A percentile compares a stretch with the other conserved stretches of the same genome.
Evolutionary conservation across 2,329 filamentous ascomycete species (phyloP).

Genomic region (Xylaria sp.): DNA sequence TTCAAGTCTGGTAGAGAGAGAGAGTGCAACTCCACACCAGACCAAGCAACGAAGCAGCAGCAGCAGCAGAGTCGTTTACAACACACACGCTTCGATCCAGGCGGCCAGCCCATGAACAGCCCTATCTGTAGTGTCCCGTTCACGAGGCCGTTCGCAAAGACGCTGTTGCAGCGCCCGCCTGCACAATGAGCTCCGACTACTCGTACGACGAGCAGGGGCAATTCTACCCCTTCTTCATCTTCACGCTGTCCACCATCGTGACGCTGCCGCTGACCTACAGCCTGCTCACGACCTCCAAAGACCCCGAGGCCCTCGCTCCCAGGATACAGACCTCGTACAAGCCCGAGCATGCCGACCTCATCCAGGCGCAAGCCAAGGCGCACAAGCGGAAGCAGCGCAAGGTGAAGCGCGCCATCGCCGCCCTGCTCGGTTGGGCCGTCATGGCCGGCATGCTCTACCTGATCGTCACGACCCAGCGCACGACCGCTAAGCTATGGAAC

Average conservation of each 20-base stretch:
- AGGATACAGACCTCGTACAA: slow-evolving; percentile 85
- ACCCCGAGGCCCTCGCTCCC: slow-evolving; percentile 82
- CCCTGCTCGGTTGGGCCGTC: slow-evolving; percentile 79
- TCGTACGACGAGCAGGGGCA: slow-evolving; percentile 98
- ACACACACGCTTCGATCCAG: slow-evolving; percentile 28
- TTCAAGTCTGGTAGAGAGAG: slow-evolving; percentile 39
- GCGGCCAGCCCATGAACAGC: slow-evolving; percentile 29
- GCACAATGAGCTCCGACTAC: slow-evolving; percentile 90
- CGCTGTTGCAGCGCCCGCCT: slow-evolving; percentile 48
- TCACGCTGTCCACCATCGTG: slow-evolving; percentile 87
- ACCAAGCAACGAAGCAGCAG: slow-evolving; percentile 20
- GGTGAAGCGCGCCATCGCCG: slow-evolving; percentile 83
- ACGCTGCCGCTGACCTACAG: slow-evolving; percentile 92
- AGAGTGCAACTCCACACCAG: slow-evolving; percentile 14
- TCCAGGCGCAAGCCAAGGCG: slow-evolving; percentile 83
- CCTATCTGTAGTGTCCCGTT: slow-evolving; percentile 20
- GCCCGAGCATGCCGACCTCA: slow-evolving; percentile 83
- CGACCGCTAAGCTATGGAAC: slow-evolving; percentile 86
- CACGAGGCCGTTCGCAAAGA: slow-evolving; percentile 39
- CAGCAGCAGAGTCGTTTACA: slow-evolving; percentile 16
- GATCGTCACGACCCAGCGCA: slow-evolving; percentile 80
- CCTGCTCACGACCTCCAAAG: slow-evolving; percentile 79
- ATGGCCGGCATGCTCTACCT: slow-evolving; percentile 95
- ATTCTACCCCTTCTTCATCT: slow-evolving; percentile 99
- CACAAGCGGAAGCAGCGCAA: slow-evolving; percentile 91